phyloP scores from a whole-genome alignment of 169 alveolate genomes.

The Plasmodium cynomolgi region DNA sequence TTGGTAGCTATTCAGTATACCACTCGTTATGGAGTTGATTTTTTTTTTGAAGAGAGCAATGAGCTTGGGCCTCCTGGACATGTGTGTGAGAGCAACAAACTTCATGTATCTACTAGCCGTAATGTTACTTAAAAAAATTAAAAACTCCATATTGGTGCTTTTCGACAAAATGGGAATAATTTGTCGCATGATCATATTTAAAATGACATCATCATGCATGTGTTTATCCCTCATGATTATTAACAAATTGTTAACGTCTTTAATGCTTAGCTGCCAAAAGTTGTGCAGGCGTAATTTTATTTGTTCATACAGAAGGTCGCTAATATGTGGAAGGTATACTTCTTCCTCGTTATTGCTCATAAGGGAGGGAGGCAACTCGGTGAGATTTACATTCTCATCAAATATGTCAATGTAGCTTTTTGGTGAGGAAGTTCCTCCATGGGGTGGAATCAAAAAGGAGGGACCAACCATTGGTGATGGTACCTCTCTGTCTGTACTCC shows the following conservation, averaged over 20 bases:
- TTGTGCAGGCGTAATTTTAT: conserved; percentile 56
- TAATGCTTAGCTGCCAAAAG: conserved; percentile 63
- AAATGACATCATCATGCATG: conserved; percentile 47
- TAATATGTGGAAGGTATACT: conserved; percentile 53
- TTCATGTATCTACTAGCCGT: conserved; percentile 34
- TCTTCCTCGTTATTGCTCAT: conserved; percentile 32
- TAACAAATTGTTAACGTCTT: conserved; percentile 70
- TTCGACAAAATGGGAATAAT: conserved; percentile 45
- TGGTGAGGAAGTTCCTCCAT: neutral
- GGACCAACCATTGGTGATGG: neutral
- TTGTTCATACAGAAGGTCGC: conserved; percentile 66
- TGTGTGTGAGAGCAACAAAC: conserved; percentile 48
- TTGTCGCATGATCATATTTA: conserved; percentile 72
- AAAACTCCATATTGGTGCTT: conserved; percentile 38
- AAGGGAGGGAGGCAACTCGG: neutral
- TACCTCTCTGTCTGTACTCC: neutral
- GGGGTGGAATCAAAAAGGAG: neutral
- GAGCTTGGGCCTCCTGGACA: conserved; percentile 59
- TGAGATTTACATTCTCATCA: conserved; percentile 10
- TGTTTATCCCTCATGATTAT: conserved; percentile 36
- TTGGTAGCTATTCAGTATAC: conserved; percentile 12
- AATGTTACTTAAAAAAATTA: conserved; percentile 68
- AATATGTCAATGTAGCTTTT: conserved; percentile 31
- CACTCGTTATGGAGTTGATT: conserved; percentile 56
- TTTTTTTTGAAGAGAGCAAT: conserved; percentile 55